Evolutionary conservation across 2,329 filamentous ascomycete genomes (phyloP).

Genomic region (Clathrospora elynae): DNA sequence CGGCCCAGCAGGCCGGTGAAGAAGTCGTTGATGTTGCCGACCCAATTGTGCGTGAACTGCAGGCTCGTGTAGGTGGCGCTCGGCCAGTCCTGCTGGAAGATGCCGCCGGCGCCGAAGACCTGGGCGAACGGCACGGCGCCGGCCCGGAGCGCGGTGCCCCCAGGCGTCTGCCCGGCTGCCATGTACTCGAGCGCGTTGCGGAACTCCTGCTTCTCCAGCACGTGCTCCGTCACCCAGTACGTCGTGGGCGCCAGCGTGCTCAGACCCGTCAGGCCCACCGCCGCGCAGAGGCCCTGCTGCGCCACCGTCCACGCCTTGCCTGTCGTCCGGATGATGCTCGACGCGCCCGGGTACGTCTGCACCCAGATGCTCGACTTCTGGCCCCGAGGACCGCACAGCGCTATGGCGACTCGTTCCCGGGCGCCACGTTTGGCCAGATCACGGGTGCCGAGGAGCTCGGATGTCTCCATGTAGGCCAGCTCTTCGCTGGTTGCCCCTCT

Average conservation of each 20-base stretch:
- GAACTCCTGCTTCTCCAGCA: neutral
- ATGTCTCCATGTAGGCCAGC: slow-evolving; percentile 1
- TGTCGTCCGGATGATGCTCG: slow-evolving; percentile 4
- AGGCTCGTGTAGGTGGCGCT: slow-evolving; percentile 2
- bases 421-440: slow-evolving; percentile 3
- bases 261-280: neutral
- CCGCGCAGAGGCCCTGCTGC: neutral
- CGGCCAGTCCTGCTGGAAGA: slow-evolving; percentile 1
- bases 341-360: neutral
- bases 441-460: slow-evolving; percentile 3
- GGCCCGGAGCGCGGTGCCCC: neutral
- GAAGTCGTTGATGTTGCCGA: slow-evolving; percentile 3
- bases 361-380: slow-evolving; percentile 6
- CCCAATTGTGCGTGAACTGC: slow-evolving; percentile 1
- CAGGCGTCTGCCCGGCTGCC: neutral
- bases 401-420: slow-evolving; percentile 1
- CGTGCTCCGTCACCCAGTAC: neutral
- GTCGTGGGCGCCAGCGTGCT: neutral
- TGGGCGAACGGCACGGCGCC: neutral
- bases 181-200: neutral
- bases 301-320: slow-evolving; percentile 2
- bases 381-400: slow-evolving; percentile 3
- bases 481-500: neutral
- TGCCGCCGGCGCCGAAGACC: neutral
- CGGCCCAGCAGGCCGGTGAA: slow-evolving; percentile 1